A percentile compares a stretch with the other conserved stretches of the same genome.
These are phyloP conservation scores for Cornus controversa DNA, from an alignment of 148 eudicot genomes.

Conservation along the genomic window DNA sequence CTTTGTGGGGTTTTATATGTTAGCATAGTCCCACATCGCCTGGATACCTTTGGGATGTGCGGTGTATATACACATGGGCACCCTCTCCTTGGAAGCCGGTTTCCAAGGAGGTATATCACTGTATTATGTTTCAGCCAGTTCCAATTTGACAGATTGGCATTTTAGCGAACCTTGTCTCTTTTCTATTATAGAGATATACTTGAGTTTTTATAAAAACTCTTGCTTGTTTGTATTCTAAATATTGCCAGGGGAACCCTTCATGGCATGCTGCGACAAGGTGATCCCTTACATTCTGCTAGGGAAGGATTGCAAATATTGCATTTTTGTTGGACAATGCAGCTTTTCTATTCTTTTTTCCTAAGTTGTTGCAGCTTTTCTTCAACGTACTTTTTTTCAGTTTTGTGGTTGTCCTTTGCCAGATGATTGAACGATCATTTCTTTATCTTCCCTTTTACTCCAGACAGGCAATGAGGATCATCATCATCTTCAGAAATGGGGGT, in stretches of 20 bases:
- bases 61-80: too few species aligned
- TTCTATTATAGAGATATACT: too few species aligned
- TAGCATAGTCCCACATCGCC: too few species aligned
- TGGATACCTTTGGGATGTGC: too few species aligned
- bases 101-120: too few species aligned
- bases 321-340: constrained; percentile 7
- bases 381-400: neutral
- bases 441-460: neutral
- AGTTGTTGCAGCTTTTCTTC: neutral
- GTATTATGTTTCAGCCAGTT: neutral
- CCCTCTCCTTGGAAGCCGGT: too few species aligned
- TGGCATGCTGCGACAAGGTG: neutral
- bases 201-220: too few species aligned
- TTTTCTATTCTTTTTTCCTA: too few species aligned
- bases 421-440: neutral
- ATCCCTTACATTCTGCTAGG: neutral
- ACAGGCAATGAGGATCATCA: neutral
- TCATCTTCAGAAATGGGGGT: too few species aligned
- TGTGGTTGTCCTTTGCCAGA: neutral
- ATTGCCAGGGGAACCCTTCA: neutral
- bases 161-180: too few species aligned
- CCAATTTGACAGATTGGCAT: too few species aligned
- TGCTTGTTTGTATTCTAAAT: too few species aligned
- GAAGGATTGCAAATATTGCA: neutral
- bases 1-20: neutral